Conservation (phyloP, 257 asterid genomes). For the Penstemon barbatus region DNA sequence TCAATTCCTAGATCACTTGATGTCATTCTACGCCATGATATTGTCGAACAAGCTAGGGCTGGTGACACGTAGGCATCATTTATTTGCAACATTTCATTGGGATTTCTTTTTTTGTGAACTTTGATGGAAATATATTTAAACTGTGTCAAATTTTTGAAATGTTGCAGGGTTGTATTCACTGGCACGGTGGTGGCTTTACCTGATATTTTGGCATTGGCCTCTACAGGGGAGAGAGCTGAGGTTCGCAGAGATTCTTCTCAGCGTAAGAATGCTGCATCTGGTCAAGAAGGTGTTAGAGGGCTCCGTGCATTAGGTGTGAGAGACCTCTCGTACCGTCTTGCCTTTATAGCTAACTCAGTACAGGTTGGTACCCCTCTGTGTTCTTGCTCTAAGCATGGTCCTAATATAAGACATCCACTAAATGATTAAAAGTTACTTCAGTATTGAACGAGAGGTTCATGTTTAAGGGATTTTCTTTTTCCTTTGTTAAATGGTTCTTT, state of each 20-base stretch:
- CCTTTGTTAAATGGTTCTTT: constrained; percentile 16
- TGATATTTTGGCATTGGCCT: constrained; percentile 82
- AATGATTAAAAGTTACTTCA: background rate
- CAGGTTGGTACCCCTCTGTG: constrained; percentile 51
- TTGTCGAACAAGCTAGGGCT: constrained; percentile 96
- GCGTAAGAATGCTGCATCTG: constrained; percentile 60
- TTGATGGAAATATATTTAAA: constrained; percentile 3
- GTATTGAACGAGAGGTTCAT: background rate
- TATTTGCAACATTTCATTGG: background rate
- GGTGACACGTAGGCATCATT: constrained; percentile 77
- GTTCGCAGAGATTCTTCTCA: constrained; percentile 79
- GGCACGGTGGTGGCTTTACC: constrained; percentile 95
- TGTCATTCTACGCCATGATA: constrained; percentile 90
- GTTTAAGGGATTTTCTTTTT: constrained; percentile 1
- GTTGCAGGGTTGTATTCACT: constrained; percentile 84
- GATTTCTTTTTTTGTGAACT: constrained; percentile 5
- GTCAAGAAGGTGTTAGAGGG: constrained; percentile 89
- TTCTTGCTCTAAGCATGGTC: background rate
- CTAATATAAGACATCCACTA: background rate
- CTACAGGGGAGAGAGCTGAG: constrained; percentile 97
- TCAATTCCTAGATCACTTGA: constrained; percentile 97
- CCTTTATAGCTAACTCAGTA: constrained; percentile 92
- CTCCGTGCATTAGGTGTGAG: constrained; percentile 95
- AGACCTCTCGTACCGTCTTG: constrained; percentile 91
- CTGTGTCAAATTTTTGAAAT: constrained; percentile 10